Percentiles rank a stretch among this genome's conserved stretches.
Conservation (phyloP, 805 yeast genomes). For the Wickerhamiella brachini region DNA sequence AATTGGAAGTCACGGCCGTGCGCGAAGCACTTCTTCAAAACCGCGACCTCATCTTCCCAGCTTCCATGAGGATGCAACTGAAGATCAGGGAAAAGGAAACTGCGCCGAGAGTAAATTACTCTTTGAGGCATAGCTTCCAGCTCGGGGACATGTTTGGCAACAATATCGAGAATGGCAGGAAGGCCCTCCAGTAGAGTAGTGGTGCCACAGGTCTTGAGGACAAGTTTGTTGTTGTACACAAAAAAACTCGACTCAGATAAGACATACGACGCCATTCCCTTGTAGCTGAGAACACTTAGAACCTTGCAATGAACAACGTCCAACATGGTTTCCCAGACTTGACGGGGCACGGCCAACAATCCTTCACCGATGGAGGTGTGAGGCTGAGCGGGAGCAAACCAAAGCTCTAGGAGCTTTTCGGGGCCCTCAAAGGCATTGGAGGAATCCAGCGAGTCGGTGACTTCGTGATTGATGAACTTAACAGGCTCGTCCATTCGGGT, state of each 20-base stretch:
- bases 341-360: slow-evolving; percentile 48
- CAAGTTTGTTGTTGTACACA: slow-evolving; percentile 72
- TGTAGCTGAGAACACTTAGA: slow-evolving; percentile 58
- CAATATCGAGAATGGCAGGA: slow-evolving; percentile 43
- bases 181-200: slow-evolving; percentile 79
- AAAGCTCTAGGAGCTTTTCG: slow-evolving; percentile 79
- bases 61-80: slow-evolving; percentile 70
- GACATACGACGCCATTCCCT: slow-evolving; percentile 61
- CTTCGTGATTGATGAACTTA: slow-evolving; percentile 57
- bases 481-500: slow-evolving; percentile 14
- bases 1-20: slow-evolving; percentile 57
- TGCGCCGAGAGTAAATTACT: slow-evolving; percentile 79
- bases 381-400: slow-evolving; percentile 52
- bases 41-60: slow-evolving; percentile 70
- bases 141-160: slow-evolving; percentile 29
- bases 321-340: slow-evolving; percentile 56
- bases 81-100: slow-evolving; percentile 81
- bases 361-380: slow-evolving; percentile 23
- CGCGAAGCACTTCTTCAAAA: slow-evolving; percentile 51
- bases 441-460: slow-evolving; percentile 70
- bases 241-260: slow-evolving; percentile 82
- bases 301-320: slow-evolving; percentile 82
- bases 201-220: slow-evolving; percentile 92
- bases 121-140: slow-evolving; percentile 35
- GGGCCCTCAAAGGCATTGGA: slow-evolving; percentile 95